Evolutionary conservation across 1,284 basidiomycete species (phyloP).

Genomic region (Naganishia sp.): DNA sequence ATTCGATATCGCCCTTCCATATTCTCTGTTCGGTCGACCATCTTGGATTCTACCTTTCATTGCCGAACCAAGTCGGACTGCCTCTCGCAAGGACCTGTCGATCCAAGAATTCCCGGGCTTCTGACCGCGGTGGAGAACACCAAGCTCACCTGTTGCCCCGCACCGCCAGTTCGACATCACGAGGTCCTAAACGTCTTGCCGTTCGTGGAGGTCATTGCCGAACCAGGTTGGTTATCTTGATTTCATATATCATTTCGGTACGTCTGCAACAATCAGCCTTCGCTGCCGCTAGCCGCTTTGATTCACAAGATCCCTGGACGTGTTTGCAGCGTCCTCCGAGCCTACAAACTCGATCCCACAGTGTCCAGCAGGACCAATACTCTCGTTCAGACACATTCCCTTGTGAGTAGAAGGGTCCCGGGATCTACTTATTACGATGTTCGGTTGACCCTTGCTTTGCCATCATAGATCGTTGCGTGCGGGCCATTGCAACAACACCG

Average conservation of each 20-base stretch:
- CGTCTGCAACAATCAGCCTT: not conserved
- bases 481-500: not conserved
- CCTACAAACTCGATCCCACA: not conserved
- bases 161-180: no score
- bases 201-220: not conserved
- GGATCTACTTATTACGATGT: not conserved
- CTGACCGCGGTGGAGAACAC: not conserved
- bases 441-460: not conserved
- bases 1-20: not conserved
- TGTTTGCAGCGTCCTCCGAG: not conserved
- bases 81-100: no score
- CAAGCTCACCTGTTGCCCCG: no score
- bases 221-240: not conserved
- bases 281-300: not conserved
- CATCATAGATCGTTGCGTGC: slow-evolving; percentile 5
- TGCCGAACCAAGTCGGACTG: not conserved
- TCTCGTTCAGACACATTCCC: slow-evolving; percentile 10
- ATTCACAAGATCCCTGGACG: not conserved
- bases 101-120: not conserved
- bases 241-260: slow-evolving; percentile 20
- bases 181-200: not conserved
- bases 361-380: slow-evolving; percentile 4
- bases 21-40: not conserved
- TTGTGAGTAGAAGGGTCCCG: not conserved
- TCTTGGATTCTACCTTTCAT: not conserved